Evolutionary conservation across 2,329 filamentous ascomycete genomes (phyloP), one percentile per base, ranked within the genome.

Genomic region (Reticulascus tulasneorum): DNA sequence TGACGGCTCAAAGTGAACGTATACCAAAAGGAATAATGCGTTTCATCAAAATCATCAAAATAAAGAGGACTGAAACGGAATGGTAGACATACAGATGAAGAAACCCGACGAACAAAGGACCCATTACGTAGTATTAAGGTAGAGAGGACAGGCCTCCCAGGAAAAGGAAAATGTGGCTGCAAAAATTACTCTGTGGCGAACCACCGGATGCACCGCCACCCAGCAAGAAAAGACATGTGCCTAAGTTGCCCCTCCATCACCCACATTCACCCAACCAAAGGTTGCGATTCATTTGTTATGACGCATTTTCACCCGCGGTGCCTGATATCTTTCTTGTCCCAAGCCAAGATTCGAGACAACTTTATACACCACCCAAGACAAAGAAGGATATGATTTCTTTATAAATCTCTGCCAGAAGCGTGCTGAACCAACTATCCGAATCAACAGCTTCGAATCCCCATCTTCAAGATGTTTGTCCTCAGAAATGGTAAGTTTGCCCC

Each of bases 381-480:
- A 29, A 20, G 34, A 38, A 23, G 37, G 35, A n/a, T n/a, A n/a
- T n/a, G 40, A 40, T 15, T 30, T 17, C 34, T 34, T 32, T 23
- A 42, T 39, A 42, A 41, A 30, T 35, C 23, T 33, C 36, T 29
- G 23, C 23, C 20, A 16, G 12, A 23, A 22, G 23, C 23, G 33
- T 34, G 16, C 30, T 35, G 21, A 33, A 23, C 24, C 29, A 27
- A 31, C 33, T 28, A 16, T 30, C 33, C 24, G 23, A 42, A 33
- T 33, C 29, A 26, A 16, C 34, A 33, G 22, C 27, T 41, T 34
- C 18, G n/a, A n/a, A n/a, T 8, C 21, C 28, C 12, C 24, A 15
- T 24, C 36, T 46, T 45, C 54, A 60, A 40, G 45, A 62, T 62
- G 59, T 62, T 62, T 45, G 59, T 61, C 49, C 53, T 62, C 38